Evolutionary conservation across 352 stramenopile genomes (phyloP), one percentile per base, ranked within the genome.

Genomic region (Pythium scleroteichum): DNA sequence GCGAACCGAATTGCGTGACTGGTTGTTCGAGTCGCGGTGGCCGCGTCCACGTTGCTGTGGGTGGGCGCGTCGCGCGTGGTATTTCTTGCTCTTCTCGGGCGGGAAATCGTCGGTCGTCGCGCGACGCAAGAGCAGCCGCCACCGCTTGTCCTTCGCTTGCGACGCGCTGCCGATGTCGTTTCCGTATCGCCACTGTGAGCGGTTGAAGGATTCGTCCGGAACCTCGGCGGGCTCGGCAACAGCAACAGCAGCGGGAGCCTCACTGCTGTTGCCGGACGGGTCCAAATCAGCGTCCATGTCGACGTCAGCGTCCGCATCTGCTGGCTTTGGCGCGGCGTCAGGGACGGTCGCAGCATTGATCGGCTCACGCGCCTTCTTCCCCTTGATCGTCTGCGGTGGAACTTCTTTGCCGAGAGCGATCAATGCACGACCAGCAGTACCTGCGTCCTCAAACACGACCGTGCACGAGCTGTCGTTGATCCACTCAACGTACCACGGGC

Each of bases 391-490:
- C 48, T 90, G 79, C 19, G 68, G 41, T 4, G 79, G 76, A 20
- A 95, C 65, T 26, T 81, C 71, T 14, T 82, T 48, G 22, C 68
- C 68, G 1, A 92, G 56, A 6, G 83, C 75, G 44, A 92, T 73
- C 3, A 95, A 63, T 13, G 82, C 83, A 48, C 85, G 75, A 0
- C 65, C 72, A 12, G 85, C 82, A 0, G 83, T 95, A 44, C 85
- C 85, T 7, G 78, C 54, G 40, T 95, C 85, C 59, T 93, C 68
- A 58, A 95, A 95, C 22, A 95, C 80, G 17, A 95, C 67, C 1
- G 83, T 95, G 51, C 83, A 93, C 53, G 83, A 82, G 44, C 79
- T 91, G 71, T 95, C 83, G 71, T 95, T 92, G 66, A 93, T 75
- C 85, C 85, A 95, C 59, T 95, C 85, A 41, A 95, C 82, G 69